Percentiles rank a stretch among this genome's conserved stretches.
These are phyloP conservation scores for Jaminaea rosea DNA, from an alignment of 1,284 basidiomycete species.

Conservation along the genomic window DNA sequence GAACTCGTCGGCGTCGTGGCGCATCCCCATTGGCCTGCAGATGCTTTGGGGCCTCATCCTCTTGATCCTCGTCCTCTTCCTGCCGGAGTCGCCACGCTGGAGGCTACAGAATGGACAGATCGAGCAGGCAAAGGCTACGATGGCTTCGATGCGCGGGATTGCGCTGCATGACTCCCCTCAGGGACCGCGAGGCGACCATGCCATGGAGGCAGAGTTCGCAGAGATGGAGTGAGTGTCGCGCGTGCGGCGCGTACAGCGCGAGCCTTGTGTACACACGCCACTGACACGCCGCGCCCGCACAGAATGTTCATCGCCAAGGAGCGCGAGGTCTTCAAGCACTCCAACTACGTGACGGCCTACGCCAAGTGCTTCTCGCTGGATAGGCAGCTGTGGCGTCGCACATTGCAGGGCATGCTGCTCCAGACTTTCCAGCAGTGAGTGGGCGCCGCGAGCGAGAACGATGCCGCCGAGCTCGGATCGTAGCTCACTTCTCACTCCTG, in stretches of 20 bases:
- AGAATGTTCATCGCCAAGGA: conserved; percentile 55
- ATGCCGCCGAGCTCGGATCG: too few species aligned
- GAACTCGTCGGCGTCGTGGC: conserved; percentile 37
- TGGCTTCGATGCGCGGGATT: conserved; percentile 55
- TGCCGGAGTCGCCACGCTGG: conserved; percentile 75
- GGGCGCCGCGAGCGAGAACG: too few species aligned
- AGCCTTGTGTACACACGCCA: too few species aligned
- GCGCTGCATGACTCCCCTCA: conserved; percentile 56
- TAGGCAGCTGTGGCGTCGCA: conserved; percentile 62
- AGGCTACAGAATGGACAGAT: conserved; percentile 62
- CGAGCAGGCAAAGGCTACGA: conserved; percentile 56
- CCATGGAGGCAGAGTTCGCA: conserved; percentile 50
- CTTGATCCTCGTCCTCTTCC: conserved; percentile 50
- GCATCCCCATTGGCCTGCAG: conserved; percentile 69
- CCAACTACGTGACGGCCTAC: conserved; percentile 58
- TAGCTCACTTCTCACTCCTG: too few species aligned
- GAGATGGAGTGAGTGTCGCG: conserved; percentile 61
- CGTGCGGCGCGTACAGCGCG: too few species aligned
- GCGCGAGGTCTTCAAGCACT: conserved; percentile 55
- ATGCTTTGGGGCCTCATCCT: conserved; percentile 51
- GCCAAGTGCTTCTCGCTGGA: conserved; percentile 60
- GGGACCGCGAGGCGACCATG: conserved; percentile 58
- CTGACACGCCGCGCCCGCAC: too few species aligned
- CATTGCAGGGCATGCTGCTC: conserved; percentile 60
- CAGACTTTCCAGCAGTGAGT: conserved; percentile 72